Base-by-base conservation (phyloP, 2,329 filamentous ascomycete genomes). In the Cercospora sojina region DNA sequence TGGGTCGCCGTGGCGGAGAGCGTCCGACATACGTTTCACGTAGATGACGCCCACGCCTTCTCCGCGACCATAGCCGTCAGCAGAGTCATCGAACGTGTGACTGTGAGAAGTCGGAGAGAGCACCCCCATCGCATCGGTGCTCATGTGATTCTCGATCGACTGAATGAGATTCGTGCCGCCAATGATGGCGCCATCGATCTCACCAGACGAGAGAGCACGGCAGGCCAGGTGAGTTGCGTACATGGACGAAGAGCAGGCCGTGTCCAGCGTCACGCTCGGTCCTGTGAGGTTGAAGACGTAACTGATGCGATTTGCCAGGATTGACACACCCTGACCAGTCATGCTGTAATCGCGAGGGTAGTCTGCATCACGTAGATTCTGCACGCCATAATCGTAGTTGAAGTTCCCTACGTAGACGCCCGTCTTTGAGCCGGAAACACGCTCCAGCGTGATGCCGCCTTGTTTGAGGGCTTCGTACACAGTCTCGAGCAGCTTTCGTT, bases 31-130 rank as follows among this genome's bases (percentile, higher is more conserved):
- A 0, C 72, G 76, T 72, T 88, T 88, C 0, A 89, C 65, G 0
- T 87, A 74, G 0, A 88, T 68, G 0, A 78, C 77, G 1, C 80
- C 80, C 6, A 86, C 73, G 0, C 84, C 85, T 59, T 88, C 86
- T 10, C 83, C 84, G 0, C 85, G 80, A 29, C 78, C 83, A 73
- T 80, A 85, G 7, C 84, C 85, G 69, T 85, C 76, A 0, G 83
- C 85, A 3, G 72, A 71, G 1, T 71, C 75, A 8, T 70, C 66
- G 62, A 77, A 80, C 6, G 73, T 76, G 12, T 64, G 62, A 47
- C 66, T 69, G 7, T 25, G 41, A 8, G 76, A 76, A 18, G 69
- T 68, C 0, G 74, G 71, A n/a, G 79, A 82, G 0, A 84, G 70
- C 60, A 84, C 83, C 1, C 71, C 70, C 2, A 71, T 75, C 9